A percentile compares a stretch with the other conserved stretches of the same genome.
Conservation (phyloP, 306 rosid species). For the Oemleria cerasiformis region DNA sequence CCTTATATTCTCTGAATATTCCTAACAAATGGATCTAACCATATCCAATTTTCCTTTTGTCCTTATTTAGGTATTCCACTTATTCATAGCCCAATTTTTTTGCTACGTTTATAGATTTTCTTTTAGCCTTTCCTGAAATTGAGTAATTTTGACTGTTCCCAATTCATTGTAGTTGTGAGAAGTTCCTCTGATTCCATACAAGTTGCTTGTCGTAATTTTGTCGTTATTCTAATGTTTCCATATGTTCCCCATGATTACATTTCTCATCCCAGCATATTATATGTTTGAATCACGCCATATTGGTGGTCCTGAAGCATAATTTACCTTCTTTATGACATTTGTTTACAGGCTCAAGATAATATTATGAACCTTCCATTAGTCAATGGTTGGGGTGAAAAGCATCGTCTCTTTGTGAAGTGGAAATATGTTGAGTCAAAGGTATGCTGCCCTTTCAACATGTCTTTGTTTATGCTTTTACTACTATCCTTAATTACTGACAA, state of each 20-base stretch:
- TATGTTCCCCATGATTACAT: neutral
- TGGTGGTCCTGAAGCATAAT: conserved; percentile 11
- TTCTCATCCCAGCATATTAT: neutral
- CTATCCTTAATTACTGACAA: neutral
- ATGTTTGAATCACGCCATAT: neutral
- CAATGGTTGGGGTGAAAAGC: conserved; percentile 99
- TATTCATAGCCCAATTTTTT: neutral
- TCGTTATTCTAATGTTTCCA: neutral
- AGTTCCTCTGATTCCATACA: neutral
- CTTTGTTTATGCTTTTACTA: conserved; percentile 4
- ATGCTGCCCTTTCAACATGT: conserved; percentile 6
- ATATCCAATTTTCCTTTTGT: neutral
- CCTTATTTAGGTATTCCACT: neutral
- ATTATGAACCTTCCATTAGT: conserved; percentile 84
- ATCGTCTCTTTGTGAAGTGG: conserved; percentile 78
- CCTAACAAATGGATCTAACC: neutral
- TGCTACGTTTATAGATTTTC: neutral
- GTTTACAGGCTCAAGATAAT: conserved; percentile 93
- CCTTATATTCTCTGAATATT: neutral
- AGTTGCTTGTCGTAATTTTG: conserved; percentile 1
- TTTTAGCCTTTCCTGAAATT: neutral
- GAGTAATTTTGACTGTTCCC: neutral
- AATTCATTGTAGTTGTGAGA: neutral
- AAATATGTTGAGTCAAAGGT: conserved; percentile 91
- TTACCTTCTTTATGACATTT: conserved; percentile 14